Evolutionary conservation across 2,329 filamentous ascomycete species (phyloP).

Genomic region (Ceratocystis smalleyi): DNA sequence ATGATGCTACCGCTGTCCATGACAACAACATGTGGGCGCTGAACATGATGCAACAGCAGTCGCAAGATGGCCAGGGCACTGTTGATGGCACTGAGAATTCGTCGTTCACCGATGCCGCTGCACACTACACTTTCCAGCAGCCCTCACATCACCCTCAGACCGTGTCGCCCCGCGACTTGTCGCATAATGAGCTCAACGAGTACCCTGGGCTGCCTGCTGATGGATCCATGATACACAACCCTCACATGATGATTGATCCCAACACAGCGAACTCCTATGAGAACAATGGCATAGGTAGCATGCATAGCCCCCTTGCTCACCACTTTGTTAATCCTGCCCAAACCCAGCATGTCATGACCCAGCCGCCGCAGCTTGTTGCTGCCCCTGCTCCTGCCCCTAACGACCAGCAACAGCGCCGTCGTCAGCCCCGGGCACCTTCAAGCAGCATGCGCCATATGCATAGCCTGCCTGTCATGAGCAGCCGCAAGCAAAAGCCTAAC

Average conservation of each 20-base stretch:
- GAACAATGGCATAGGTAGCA: neutral
- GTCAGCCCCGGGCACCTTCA: slow-evolving; percentile 2
- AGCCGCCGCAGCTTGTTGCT: neutral
- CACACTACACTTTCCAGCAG: neutral
- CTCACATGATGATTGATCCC: neutral
- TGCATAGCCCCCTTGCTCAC: neutral
- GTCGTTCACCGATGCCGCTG: neutral
- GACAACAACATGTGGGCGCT: neutral
- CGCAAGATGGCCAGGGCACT: neutral
- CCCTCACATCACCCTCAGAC: neutral
- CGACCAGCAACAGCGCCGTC: neutral
- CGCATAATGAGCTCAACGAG: neutral
- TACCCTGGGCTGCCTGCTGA: neutral
- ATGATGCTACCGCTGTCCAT: neutral
- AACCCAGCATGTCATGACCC: neutral
- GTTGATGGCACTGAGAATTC: neutral
- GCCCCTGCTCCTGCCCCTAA: neutral
- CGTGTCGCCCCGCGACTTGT: neutral
- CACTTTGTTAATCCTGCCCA: neutral
- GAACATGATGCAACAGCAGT: neutral
- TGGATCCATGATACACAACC: neutral
- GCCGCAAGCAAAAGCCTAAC: neutral
- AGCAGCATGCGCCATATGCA: slow-evolving; percentile 8
- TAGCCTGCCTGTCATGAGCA: neutral
- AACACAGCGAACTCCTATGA: neutral